phyloP scores from a whole-genome alignment of 495 filamentous ascomycete species.

The Hamigera avellanea region DNA sequence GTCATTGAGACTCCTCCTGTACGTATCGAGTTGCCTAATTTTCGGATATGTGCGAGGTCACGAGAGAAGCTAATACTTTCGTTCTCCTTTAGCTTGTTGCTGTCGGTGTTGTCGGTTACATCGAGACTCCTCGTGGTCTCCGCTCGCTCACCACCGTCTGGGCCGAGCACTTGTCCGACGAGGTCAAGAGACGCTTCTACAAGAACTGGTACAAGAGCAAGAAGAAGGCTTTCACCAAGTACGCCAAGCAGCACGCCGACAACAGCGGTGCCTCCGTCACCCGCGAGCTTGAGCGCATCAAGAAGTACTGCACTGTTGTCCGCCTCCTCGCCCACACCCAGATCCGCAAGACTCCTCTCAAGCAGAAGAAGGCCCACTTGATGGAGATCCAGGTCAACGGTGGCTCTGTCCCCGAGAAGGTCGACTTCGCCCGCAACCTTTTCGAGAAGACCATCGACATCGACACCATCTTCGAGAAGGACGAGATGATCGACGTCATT shows the following conservation, averaged over 20 bases:
- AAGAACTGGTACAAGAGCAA: conserved; percentile 99
- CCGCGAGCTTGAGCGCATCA: conserved; percentile 97
- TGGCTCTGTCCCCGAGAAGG: conserved; percentile 88
- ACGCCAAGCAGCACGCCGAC: conserved; percentile 99
- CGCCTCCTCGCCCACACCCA: conserved; percentile 98
- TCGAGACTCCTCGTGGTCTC: conserved; percentile 99
- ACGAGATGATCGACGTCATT: conserved; percentile 99
- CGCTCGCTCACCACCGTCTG: conserved; percentile 98
- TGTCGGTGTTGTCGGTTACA: conserved; percentile 99
- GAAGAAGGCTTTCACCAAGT: conserved; percentile 99
- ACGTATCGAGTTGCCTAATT: conserved; percentile 30
- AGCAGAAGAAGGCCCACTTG: conserved; percentile 99
- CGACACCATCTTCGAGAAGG: conserved; percentile 93
- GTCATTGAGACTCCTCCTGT: conserved; percentile 99
- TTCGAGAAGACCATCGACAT: conserved; percentile 98
- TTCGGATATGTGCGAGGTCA: background rate
- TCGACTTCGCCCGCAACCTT: conserved; percentile 81
- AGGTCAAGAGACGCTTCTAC: conserved; percentile 99
- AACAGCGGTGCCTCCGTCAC: conserved; percentile 77
- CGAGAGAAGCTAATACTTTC: background rate
- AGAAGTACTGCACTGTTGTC: conserved; percentile 99
- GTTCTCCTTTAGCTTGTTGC: conserved; percentile 73
- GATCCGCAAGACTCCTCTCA: conserved; percentile 96
- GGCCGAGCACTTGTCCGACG: conserved; percentile 97
- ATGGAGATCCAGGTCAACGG: conserved; percentile 99